phyloP scores from a whole-genome alignment of 1,284 basidiomycete species.

The Sparassis latifolia region DNA sequence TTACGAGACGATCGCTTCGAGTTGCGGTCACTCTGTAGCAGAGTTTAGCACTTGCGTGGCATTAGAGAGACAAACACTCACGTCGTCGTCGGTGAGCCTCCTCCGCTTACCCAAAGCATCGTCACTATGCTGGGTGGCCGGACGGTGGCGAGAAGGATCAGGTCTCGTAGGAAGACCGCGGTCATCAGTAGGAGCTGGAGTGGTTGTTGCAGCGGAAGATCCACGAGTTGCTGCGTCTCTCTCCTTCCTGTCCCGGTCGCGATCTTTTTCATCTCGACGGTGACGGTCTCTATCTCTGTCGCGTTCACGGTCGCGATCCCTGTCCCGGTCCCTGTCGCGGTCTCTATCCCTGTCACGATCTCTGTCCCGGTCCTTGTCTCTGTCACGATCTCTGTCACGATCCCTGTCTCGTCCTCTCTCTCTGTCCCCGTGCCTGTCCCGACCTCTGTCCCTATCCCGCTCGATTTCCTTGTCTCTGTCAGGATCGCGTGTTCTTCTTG shows the following conservation, averaged over 20 bases:
- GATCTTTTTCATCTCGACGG: constrained; percentile 25
- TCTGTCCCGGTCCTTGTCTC: constrained; percentile 24
- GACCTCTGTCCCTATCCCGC: constrained; percentile 32
- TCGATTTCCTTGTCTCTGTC: constrained; percentile 32
- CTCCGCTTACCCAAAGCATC: constrained; percentile 64
- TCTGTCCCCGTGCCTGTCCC: constrained; percentile 34
- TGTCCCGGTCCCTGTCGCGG: constrained; percentile 36
- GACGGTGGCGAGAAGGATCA: constrained; percentile 46
- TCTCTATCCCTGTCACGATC: constrained; percentile 35
- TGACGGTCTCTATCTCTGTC: constrained; percentile 28
- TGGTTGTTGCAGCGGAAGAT: constrained; percentile 8
- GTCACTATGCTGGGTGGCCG: constrained; percentile 37
- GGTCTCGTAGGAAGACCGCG: constrained; percentile 49
- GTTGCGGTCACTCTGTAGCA: constrained; percentile 53
- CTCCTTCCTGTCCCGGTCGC: constrained; percentile 29
- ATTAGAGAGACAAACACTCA: constrained; percentile 30
- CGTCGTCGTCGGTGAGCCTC: constrained; percentile 61
- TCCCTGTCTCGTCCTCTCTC: constrained; percentile 30
- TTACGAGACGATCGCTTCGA: constrained; percentile 71
- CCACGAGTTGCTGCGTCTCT: constrained; percentile 21
- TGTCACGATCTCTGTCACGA: constrained; percentile 27
- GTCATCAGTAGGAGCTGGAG: constrained; percentile 34
- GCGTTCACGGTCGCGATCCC: constrained; percentile 48
- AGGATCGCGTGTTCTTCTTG: constrained; percentile 23
- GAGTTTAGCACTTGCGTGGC: constrained; percentile 7